A percentile compares a stretch with the other conserved stretches of the same genome.
Conservation (phyloP, 140 eudicot species). For the Erigeron philadelphicus region DNA sequence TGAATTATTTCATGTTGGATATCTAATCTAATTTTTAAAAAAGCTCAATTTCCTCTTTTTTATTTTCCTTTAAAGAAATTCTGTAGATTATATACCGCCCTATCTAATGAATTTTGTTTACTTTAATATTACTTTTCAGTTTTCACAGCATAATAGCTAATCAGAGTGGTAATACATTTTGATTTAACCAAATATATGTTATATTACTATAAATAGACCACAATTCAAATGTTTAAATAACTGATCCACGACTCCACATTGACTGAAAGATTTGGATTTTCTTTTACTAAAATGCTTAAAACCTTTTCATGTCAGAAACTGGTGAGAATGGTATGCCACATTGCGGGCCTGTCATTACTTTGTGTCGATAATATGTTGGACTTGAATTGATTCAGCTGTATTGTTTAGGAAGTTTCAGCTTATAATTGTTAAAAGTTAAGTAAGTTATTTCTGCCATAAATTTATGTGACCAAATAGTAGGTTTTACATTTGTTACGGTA, state of each 20-base stretch:
- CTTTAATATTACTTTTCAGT: no score
- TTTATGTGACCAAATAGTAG: neutral
- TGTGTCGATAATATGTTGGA: neutral
- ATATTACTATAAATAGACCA: neutral
- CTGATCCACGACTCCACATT: neutral
- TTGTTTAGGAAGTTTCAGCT: neutral
- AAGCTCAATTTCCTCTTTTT: neutral
- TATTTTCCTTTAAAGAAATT: neutral
- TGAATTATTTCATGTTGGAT: neutral
- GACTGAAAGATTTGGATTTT: neutral
- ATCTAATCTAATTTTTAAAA: neutral
- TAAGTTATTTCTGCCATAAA: neutral
- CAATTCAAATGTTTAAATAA: neutral
- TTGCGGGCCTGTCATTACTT: neutral
- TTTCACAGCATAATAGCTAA: neutral
- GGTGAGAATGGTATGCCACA: neutral
- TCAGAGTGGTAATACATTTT: neutral
- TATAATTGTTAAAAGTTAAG: neutral
- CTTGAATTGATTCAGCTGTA: neutral
- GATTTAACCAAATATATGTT: neutral
- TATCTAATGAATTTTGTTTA: neutral
- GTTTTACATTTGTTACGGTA: neutral
- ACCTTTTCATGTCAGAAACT: neutral
- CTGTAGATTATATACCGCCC: neutral
- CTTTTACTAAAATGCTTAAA: slow-evolving; percentile 1